phyloP scores from a whole-genome alignment of 2,329 filamentous ascomycete genomes.

The Ascomycota sp. region DNA sequence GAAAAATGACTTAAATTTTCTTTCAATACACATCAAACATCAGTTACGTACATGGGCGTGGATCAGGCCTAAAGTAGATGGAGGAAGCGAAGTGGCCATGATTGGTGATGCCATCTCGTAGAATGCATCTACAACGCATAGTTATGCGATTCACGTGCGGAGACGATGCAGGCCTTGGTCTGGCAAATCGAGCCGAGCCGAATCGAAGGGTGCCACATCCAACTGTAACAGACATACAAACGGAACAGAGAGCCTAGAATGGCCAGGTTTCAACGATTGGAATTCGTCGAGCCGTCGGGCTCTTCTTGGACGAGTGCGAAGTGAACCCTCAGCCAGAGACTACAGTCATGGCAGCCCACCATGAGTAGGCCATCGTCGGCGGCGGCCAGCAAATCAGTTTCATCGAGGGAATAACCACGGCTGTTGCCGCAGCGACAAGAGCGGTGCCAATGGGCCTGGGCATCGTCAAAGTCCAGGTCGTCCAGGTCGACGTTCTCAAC shows the following conservation, averaged over 20 bases:
- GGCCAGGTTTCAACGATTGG: background rate
- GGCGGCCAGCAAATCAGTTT: constrained; percentile 38
- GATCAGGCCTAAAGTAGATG: no score
- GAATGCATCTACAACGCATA: no score
- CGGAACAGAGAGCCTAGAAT: no score
- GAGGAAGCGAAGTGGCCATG: no score
- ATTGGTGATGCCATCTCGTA: no score
- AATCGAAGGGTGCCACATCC: no score
- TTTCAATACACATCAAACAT: constrained; percentile 14
- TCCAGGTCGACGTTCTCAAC: constrained; percentile 46
- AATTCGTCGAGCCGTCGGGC: constrained; percentile 1
- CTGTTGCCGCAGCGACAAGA: constrained; percentile 44
- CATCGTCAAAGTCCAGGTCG: constrained; percentile 35
- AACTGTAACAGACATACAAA: no score
- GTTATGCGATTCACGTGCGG: no score
- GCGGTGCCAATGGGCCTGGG: constrained; percentile 28
- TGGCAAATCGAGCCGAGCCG: no score
- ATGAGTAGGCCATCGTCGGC: constrained; percentile 37
- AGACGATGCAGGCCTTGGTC: no score
- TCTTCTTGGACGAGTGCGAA: constrained; percentile 32
- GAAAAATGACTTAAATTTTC: constrained; percentile 29
- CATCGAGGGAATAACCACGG: constrained; percentile 35
- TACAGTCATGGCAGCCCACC: constrained; percentile 46
- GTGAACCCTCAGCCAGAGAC: constrained; percentile 43
- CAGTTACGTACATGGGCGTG: no score